A percentile compares a stretch with the other conserved stretches of the same genome.
phyloP scores from a whole-genome alignment of 2,329 filamentous ascomycete species.

The Exophiala bonariae region DNA sequence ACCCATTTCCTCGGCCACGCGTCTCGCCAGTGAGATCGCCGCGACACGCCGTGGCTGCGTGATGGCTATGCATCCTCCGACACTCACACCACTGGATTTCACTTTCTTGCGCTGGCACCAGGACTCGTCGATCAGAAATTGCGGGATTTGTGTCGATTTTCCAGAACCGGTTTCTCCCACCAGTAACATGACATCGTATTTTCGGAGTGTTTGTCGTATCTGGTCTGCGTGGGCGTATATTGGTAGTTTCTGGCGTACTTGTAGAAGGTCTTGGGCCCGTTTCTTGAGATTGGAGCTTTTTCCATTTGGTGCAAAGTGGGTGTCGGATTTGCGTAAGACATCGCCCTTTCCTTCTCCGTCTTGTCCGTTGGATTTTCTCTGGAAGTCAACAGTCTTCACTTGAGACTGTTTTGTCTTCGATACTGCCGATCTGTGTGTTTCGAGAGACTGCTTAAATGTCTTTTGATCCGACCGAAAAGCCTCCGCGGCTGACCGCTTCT shows the following conservation, averaged over 20 bases:
- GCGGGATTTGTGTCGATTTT: conserved; percentile 94
- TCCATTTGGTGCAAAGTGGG: background rate
- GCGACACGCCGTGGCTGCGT: conserved; percentile 93
- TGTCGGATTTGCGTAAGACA: background rate
- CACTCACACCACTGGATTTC: conserved; percentile 31
- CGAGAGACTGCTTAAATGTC: background rate
- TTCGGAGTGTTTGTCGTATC: conserved; percentile 64
- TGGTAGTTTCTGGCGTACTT: conserved; percentile 67
- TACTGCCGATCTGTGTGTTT: background rate
- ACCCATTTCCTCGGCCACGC: conserved; percentile 82
- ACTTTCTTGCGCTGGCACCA: conserved; percentile 65
- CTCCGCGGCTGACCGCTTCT: conserved; percentile 6
- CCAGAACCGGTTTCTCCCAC: conserved; percentile 95
- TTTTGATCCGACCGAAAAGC: background rate
- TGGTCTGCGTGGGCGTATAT: conserved; percentile 74
- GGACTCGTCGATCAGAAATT: conserved; percentile 75
- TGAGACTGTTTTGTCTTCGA: background rate
- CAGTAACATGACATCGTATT: conserved; percentile 75
- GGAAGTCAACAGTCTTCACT: conserved; percentile 4
- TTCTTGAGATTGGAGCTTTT: conserved; percentile 34
- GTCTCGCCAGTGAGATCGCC: conserved; percentile 83
- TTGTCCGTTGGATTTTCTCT: background rate
- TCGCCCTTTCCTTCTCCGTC: background rate
- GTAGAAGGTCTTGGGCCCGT: conserved; percentile 49
- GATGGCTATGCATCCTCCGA: conserved; percentile 83